Evolutionary conservation across 495 filamentous ascomycete species (phyloP), one percentile per base, ranked within the genome.

Genomic region (Cetradonia linearis): DNA sequence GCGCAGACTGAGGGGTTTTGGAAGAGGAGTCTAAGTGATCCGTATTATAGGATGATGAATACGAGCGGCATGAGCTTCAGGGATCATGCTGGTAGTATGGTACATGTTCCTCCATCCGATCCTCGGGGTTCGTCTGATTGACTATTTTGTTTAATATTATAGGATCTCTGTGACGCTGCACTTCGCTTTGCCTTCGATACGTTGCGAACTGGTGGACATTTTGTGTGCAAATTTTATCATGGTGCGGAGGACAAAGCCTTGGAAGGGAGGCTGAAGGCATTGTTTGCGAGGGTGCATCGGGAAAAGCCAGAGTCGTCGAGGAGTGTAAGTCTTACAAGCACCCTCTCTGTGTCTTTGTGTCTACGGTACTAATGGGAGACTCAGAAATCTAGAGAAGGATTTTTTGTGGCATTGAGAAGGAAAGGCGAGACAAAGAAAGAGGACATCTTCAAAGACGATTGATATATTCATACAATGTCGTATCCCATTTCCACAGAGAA

Each of bases 41-140:
- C 91, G 55, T 91, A 91, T 82, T 70, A 70, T 76, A 98, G 93
- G 93, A 86, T 98, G 89, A 96, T 96, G 90, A 96, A 97, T 73
- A 95, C 91, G 54, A 96, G 87, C 72, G 93, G 93, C 42, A 85
- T 89, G 62, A 70, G 68, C 20, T 89, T 94, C 71, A 81, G 81
- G 70, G 93, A 98, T 74, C 94, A 98, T 73, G 86, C 83, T 31
- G 89, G 89, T 37, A 96, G 90, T 73, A 98, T 98, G 88, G 93
- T 96, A 75, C 50, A 54, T 3, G 28, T 20, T 20, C 9, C 50
- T 20, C 30, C 8, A 10, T 34, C 20, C 13, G 30, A 28, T 31
- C 28, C 23, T 30, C 3, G 16, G n/a, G n/a, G n/a, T n/a, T n/a
- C 25, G 18, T 30, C 18, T n/a, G 48, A 16, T 9, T 36, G 31